These are phyloP conservation scores for Chrysoporthe cubensis DNA, from an alignment of 2,329 filamentous ascomycete genomes.

Conservation along the genomic window DNA sequence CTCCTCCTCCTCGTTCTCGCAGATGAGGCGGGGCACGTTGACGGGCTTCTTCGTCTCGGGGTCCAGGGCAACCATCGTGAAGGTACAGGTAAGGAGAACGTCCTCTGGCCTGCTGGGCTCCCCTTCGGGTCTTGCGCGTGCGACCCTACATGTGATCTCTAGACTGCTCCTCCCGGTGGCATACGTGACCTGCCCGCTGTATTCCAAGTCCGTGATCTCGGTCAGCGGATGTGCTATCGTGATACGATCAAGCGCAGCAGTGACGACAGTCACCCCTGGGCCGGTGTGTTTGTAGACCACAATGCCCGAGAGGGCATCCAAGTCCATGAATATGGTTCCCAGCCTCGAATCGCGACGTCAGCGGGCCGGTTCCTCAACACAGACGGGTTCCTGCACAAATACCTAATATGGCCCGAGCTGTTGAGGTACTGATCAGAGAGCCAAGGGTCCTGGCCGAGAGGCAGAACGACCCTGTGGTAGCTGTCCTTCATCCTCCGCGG, in stretches of 20 bases:
- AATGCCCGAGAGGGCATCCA: constrained; percentile 74
- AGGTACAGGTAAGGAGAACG: constrained; percentile 55
- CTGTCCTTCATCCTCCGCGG: constrained; percentile 74
- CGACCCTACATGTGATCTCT: constrained; percentile 75
- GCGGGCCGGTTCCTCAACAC: not conserved
- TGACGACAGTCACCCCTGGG: constrained; percentile 55
- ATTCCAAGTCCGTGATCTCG: constrained; percentile 78
- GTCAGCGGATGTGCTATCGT: constrained; percentile 70
- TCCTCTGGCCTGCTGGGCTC: constrained; percentile 52
- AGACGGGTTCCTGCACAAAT: constrained; percentile 35
- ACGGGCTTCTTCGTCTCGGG: constrained; percentile 69
- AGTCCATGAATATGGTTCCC: constrained; percentile 77
- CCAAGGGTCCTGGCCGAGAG: constrained; percentile 75
- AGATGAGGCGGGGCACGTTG: constrained; percentile 58
- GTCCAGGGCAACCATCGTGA: constrained; percentile 78
- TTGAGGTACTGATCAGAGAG: constrained; percentile 79
- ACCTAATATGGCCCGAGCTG: constrained; percentile 73
- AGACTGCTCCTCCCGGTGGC: constrained; percentile 74
- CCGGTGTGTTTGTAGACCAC: constrained; percentile 73
- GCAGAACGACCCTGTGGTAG: constrained; percentile 68
- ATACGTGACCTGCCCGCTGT: constrained; percentile 66
- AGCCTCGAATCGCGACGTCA: constrained; percentile 47
- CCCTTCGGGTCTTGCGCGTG: constrained; percentile 65
- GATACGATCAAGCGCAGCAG: constrained; percentile 54
- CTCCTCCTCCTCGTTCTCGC: constrained; percentile 67